Conservation (phyloP, 768 basidiomycete species). For the Macrolepiota albuminosa region DNA sequence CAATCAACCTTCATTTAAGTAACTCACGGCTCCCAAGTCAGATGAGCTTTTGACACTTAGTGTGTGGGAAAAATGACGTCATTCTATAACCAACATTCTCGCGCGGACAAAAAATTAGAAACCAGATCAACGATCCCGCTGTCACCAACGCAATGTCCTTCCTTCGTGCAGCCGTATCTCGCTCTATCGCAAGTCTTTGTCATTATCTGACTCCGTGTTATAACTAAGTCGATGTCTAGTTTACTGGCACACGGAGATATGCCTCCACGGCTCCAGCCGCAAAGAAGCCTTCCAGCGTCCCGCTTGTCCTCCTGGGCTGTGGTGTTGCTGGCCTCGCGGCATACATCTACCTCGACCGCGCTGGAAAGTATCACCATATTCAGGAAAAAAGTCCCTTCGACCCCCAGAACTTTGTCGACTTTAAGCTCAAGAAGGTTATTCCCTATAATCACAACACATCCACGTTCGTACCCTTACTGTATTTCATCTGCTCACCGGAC, state of each 20-base stretch:
- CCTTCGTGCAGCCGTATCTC: slow-evolving; percentile 33
- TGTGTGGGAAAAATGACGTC: slow-evolving; percentile 15
- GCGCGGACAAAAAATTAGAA: background rate
- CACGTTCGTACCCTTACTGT: slow-evolving; percentile 39
- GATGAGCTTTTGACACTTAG: background rate
- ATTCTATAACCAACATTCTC: background rate
- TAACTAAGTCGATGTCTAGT: slow-evolving; percentile 18
- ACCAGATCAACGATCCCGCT: background rate
- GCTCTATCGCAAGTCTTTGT: slow-evolving; percentile 33
- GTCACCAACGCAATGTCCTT: slow-evolving; percentile 36
- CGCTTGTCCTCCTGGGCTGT: slow-evolving; percentile 43
- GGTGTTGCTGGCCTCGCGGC: slow-evolving; percentile 39
- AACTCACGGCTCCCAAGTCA: background rate
- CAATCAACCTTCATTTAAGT: background rate
- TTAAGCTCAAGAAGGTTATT: slow-evolving; percentile 75
- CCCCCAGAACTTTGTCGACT: slow-evolving; percentile 69
- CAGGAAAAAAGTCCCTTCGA: slow-evolving; percentile 69
- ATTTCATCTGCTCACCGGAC: background rate
- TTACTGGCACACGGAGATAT: slow-evolving; percentile 37
- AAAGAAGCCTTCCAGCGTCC: slow-evolving; percentile 44
- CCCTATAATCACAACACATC: slow-evolving; percentile 96
- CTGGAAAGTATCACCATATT: slow-evolving; percentile 20
- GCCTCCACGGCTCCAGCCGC: slow-evolving; percentile 39
- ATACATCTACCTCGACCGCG: slow-evolving; percentile 48
- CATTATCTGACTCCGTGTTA: background rate